A percentile compares a stretch with the other conserved stretches of the same genome.
phyloP scores from a whole-genome alignment of 208 protist species.

The Trypanosoma theileri region DNA sequence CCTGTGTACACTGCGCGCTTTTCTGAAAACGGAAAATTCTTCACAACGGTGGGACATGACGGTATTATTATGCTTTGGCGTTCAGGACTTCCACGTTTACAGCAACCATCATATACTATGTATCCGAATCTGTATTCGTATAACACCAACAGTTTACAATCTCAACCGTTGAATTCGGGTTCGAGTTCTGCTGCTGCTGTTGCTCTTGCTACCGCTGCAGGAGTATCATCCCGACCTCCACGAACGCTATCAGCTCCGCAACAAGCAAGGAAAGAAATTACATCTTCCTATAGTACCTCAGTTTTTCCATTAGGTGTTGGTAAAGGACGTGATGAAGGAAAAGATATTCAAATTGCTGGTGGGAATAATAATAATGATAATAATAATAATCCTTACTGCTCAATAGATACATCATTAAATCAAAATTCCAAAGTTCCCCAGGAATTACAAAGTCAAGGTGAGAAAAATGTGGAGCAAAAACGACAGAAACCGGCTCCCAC shows the following conservation, averaged over 20 bases:
- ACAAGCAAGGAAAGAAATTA: too few relatives aligned
- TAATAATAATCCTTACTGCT: constrained; percentile 2
- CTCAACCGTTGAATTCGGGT: neutral
- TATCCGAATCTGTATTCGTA: neutral
- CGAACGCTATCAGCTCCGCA: too few relatives aligned
- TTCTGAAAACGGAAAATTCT: constrained; percentile 50
- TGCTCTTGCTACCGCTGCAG: neutral
- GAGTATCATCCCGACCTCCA: too few relatives aligned
- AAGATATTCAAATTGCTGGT: too few relatives aligned
- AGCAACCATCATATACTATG: constrained; percentile 5
- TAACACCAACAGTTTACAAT: neutral
- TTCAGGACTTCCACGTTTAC: constrained; percentile 45
- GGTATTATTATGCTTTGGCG: constrained; percentile 83
- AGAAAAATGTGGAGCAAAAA: neutral
- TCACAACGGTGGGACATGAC: constrained; percentile 74
- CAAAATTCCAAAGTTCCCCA: neutral
- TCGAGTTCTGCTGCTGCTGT: constrained; percentile 1
- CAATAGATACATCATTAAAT: constrained; percentile 13
- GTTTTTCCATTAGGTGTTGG: too few relatives aligned
- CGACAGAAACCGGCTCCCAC: neutral
- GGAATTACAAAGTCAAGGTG: neutral
- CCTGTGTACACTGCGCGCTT: constrained; percentile 58
- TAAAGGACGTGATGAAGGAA: too few relatives aligned
- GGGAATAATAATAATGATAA: neutral
- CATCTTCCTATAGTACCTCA: too few relatives aligned